phyloP scores from a whole-genome alignment of 805 yeast species.

The Candida takata region DNA sequence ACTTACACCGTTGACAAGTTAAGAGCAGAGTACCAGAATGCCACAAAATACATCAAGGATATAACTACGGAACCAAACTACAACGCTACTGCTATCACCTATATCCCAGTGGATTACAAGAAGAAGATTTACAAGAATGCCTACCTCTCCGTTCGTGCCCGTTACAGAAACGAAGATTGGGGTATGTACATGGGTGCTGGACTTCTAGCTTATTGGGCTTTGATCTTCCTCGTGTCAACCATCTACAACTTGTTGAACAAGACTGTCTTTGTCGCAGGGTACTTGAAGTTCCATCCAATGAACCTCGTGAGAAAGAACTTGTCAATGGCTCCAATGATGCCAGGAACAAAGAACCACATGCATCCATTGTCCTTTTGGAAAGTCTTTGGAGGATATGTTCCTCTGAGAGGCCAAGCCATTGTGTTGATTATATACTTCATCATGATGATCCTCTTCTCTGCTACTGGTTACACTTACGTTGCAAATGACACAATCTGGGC shows the following conservation, averaged over 20 bases:
- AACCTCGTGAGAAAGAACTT: slow-evolving; percentile 14
- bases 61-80: slow-evolving; percentile 27
- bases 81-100: slow-evolving; percentile 26
- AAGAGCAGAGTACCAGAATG: slow-evolving; percentile 34
- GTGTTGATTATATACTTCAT: slow-evolving; percentile 29
- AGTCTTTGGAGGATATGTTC: slow-evolving; percentile 17
- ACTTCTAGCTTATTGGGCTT: slow-evolving; percentile 42
- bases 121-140: slow-evolving; percentile 22
- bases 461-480: slow-evolving; percentile 16
- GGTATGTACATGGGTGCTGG: slow-evolving; percentile 43
- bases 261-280: slow-evolving; percentile 12
- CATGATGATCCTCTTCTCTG: slow-evolving; percentile 9
- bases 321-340: slow-evolving; percentile 11
- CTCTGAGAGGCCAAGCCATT: slow-evolving; percentile 23
- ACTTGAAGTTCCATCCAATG: slow-evolving; percentile 11
- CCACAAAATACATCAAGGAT: slow-evolving; percentile 35
- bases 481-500: slow-evolving; percentile 17
- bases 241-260: slow-evolving; percentile 21
- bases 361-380: slow-evolving; percentile 12
- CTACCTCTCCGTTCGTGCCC: slow-evolving; percentile 21
- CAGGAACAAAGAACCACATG: slow-evolving; percentile 13
- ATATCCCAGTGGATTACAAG: slow-evolving; percentile 31
- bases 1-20: slow-evolving; percentile 29
- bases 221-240: slow-evolving; percentile 35
- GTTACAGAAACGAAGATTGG: slow-evolving; percentile 31